A percentile compares a stretch with the other conserved stretches of the same genome.
These are phyloP conservation scores for Sphaerosporella brunnea DNA, from an alignment of 495 filamentous ascomycete genomes.

Conservation along the genomic window DNA sequence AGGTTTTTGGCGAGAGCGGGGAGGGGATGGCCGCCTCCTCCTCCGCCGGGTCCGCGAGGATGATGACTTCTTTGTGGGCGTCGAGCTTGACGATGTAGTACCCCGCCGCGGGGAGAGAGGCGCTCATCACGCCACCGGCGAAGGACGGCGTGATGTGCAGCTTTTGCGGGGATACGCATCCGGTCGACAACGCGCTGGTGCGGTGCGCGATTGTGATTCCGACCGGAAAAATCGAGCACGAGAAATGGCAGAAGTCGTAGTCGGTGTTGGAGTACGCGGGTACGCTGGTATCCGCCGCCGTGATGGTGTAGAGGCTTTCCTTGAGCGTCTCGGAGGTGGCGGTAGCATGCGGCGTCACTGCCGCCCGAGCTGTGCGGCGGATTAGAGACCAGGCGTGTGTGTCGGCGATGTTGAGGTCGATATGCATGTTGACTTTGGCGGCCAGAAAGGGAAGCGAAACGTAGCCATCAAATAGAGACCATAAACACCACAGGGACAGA, in stretches of 20 bases:
- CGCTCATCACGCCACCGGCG: not conserved
- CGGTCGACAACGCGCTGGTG: not conserved
- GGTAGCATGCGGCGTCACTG: too few species aligned
- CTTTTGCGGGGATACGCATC: not conserved
- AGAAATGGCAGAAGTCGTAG: not conserved
- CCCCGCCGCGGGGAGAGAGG: not conserved
- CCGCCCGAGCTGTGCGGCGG: too few species aligned
- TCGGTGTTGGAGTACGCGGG: conserved; percentile 1
- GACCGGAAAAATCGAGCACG: not conserved
- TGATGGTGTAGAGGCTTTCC: not conserved
- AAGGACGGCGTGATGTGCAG: not conserved
- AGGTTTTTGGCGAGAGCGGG: not conserved
- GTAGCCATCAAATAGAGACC: too few species aligned
- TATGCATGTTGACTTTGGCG: not conserved
- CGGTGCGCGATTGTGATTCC: not conserved
- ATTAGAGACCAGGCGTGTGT: not conserved
- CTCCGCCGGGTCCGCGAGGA: conserved; percentile 3
- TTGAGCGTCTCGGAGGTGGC: too few species aligned
- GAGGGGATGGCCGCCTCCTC: not conserved
- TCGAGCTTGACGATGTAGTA: conserved; percentile 4
- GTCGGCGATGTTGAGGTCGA: not conserved
- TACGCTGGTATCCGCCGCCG: not conserved
- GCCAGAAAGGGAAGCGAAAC: too few species aligned
- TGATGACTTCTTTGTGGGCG: not conserved
- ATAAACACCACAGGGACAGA: too few species aligned